Evolutionary conservation across 78 protist genomes (phyloP).

Genomic region (Planoprotostelium fungivorum): DNA sequence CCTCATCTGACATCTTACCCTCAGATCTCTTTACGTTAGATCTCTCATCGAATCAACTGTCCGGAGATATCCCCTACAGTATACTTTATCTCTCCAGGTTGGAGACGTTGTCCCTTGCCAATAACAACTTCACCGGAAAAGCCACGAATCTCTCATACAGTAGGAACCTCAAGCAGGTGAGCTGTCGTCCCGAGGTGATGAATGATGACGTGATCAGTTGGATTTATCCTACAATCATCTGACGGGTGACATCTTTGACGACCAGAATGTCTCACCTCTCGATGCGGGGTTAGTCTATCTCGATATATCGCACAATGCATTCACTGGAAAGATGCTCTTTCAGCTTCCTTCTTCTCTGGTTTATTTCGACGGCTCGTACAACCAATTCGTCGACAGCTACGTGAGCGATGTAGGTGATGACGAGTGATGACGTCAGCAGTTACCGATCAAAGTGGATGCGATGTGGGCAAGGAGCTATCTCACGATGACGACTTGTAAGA

Average conservation of each 20-base stretch:
- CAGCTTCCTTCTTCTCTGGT: neutral
- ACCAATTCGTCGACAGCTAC: neutral
- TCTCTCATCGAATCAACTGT: neutral
- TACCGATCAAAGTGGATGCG: too few relatives aligned
- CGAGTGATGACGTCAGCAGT: too few relatives aligned
- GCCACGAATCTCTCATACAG: too few relatives aligned
- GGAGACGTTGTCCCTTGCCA: neutral
- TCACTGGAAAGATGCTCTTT: neutral
- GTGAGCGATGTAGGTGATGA: too few relatives aligned
- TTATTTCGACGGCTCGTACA: neutral
- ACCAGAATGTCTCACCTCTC: neutral
- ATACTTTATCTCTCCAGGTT: too few relatives aligned
- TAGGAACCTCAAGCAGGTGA: too few relatives aligned
- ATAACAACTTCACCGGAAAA: too few relatives aligned
- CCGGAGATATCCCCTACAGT: neutral
- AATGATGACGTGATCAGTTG: neutral
- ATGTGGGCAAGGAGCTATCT: too few relatives aligned
- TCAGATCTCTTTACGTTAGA: neutral
- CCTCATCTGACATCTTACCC: too few relatives aligned
- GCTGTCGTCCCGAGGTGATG: neutral
- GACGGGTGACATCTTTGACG: neutral
- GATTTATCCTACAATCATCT: neutral
- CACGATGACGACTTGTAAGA: neutral
- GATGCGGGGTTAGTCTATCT: neutral
- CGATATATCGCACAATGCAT: neutral